Base-by-base conservation (phyloP, 768 basidiomycete species). In the Lactifluus hygrophoroides region DNA sequence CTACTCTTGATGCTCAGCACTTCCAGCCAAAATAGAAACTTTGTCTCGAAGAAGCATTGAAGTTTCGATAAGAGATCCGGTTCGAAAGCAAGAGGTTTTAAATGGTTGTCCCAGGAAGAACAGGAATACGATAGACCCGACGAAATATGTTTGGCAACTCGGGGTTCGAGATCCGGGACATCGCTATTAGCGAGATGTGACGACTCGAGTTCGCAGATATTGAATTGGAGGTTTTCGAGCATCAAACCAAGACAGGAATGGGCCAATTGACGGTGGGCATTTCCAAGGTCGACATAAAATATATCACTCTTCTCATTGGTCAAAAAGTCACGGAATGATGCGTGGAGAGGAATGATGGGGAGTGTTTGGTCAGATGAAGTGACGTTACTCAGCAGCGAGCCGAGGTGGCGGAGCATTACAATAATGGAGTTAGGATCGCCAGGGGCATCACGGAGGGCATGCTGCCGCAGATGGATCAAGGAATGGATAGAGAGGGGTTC, bases 311-410 rank as follows among this genome's bases (percentile, higher is more conserved):
- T 32, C 5, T 32, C 32, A 32, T 32, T 32, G 5, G 32, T 32
- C 32, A 32, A 32, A 10, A 32, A 32, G 10, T 32, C 32, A 32
- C 32, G 32, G 10, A 32, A 32, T 32, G 32, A 32, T 32, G 32
- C 10, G 10, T 32, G 32, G 10, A 32, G 32, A 32, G 52, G 52
- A 40, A 28, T 5, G 28, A 54, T 54, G 9, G 52, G 52, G 30
- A 30, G 52, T 11, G 38, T 25, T 19, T 40, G 25, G n/a, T 42
- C 28, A 2, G 27, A 10, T 44, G 40, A 21, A 19, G 35, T 30
- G 52, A 54, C 52, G 14, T 54, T 54, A 5, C 40, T 54, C 2
- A 54, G n/a, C n/a, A 54, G 30, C 2, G 52, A 54, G 13, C 52
- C 52, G 11, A 54, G 38, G 10, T 25, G 35, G n/a, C 52, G 21